phyloP scores from a whole-genome alignment of 768 basidiomycete genomes.

The Pisolithus orientalis region DNA sequence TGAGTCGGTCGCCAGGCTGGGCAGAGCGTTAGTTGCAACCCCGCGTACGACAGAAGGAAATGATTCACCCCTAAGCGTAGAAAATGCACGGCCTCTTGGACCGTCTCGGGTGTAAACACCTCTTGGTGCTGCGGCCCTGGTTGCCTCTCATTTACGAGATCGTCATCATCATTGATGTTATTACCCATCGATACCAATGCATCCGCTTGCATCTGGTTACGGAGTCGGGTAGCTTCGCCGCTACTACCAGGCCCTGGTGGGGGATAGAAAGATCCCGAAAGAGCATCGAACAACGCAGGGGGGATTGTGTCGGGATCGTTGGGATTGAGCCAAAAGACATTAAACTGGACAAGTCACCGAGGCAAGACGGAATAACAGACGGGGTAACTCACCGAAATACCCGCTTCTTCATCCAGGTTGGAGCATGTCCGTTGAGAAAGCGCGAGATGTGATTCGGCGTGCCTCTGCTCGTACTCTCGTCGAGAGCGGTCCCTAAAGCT shows the following conservation, averaged over 20 bases:
- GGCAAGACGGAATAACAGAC: constrained; percentile 5
- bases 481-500: constrained; percentile 67
- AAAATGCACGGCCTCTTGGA: constrained; percentile 66
- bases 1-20: constrained; percentile 67
- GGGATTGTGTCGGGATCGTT: constrained; percentile 61
- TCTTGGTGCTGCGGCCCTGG: constrained; percentile 18
- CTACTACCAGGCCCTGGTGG: constrained; percentile 3
- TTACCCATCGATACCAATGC: constrained; percentile 46
- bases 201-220: constrained; percentile 70
- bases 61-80: constrained; percentile 54
- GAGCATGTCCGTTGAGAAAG: constrained; percentile 70
- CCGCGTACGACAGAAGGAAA: constrained; percentile 1
- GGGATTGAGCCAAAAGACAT: constrained; percentile 75
- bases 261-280: constrained; percentile 28
- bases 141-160: constrained; percentile 13
- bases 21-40: constrained; percentile 9
- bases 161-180: constrained; percentile 32
- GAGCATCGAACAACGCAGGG: constrained; percentile 51
- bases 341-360: constrained; percentile 48
- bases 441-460: constrained; percentile 63
- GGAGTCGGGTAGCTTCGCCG: constrained; percentile 43
- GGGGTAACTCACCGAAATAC: constrained; percentile 37
- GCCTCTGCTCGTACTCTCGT: constrained; percentile 69
- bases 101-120: constrained; percentile 44
- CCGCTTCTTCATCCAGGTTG: constrained; percentile 69